Base-by-base conservation (phyloP, 73 alveolate species). In the Paramecium octaurelia region DNA sequence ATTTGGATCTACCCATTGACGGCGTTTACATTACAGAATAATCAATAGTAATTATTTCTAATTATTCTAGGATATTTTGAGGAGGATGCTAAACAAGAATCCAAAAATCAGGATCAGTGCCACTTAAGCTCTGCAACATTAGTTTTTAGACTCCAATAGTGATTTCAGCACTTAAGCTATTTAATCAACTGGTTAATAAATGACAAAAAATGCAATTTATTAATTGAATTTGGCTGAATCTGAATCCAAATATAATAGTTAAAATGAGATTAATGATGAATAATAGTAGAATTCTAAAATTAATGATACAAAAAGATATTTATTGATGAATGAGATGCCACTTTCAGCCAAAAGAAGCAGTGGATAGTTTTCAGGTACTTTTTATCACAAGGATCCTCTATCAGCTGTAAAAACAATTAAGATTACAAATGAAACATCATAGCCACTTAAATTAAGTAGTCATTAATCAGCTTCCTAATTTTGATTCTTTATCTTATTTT, bases 41-140 rank as follows among this genome's bases (percentile, higher is more conserved):
- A 64, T 64, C 84, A 12, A 12, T 64, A 34, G 84, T 64, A 64
- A 31, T 3, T 8, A 54, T 54, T 16, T 4, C 4, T 10, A 14
- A 0, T 14, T 27, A 3, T 64, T 5, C 10, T 64, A 64, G 87
- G 93, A 87, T 87, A 86, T 87, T 48, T 36, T 87, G 76, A 59
- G 57, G 46, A 87, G 58, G 40, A 87, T 87, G 93, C 93, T 87
- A n/a, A 58, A n/a, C 10, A 87, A 77, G 24, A 73, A 87, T 87
- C 93, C 88, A 14, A 64, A 73, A 42, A 60, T 58, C 21, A 87
- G 93, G 70, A 40, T 57, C 8, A 87, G 50, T 87, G 85, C 85
- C 20, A 21, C 57, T 58, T 40, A 87, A 20, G 59, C 68, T 23
- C 42, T 87, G 10, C 40, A 38, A n/a, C 93, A 87, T 64, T 69